Conservation (phyloP, 1,139 yeast species). For the Taiozyma onychis region DNA sequence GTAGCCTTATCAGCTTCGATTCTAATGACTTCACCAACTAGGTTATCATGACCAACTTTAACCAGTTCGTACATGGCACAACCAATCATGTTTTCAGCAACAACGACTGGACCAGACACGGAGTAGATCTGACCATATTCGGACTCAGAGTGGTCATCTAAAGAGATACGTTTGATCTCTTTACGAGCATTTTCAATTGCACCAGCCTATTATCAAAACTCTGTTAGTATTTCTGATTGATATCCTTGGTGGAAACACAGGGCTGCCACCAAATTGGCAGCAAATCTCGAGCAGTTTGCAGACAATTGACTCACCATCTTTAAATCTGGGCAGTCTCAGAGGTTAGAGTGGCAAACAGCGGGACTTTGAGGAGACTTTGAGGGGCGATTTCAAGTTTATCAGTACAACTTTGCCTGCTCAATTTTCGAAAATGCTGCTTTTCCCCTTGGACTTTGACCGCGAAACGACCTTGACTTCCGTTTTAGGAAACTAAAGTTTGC, state of each 20-base stretch:
- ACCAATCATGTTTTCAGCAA: slow-evolving; percentile 98
- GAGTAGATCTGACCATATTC: slow-evolving; percentile 87
- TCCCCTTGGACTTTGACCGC: not conserved
- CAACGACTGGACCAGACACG: slow-evolving; percentile 95
- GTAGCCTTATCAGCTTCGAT: slow-evolving; percentile 96
- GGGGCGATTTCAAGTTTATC: not conserved
- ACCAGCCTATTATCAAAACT: slow-evolving; percentile 56
- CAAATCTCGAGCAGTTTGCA: not conserved
- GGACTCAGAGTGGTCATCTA: slow-evolving; percentile 70
- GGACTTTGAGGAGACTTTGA: too few relatives aligned
- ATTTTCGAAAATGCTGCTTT: not conserved
- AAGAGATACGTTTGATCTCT: slow-evolving; percentile 78
- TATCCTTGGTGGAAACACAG: too few relatives aligned
- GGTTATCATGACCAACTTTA: slow-evolving; percentile 92
- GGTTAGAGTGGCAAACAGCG: not conserved
- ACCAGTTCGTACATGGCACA: slow-evolving; percentile 99
- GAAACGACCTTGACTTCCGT: not conserved
- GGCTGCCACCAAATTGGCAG: not conserved
- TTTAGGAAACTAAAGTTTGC: not conserved
- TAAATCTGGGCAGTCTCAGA: not conserved
- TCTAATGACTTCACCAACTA: slow-evolving; percentile 98
- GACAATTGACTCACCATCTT: not conserved
- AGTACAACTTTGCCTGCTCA: not conserved
- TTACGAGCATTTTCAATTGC: slow-evolving; percentile 96
- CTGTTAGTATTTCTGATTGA: too few relatives aligned